phyloP scores from a whole-genome alignment of 352 stramenopile species.

The Pythium phragmiticola region DNA sequence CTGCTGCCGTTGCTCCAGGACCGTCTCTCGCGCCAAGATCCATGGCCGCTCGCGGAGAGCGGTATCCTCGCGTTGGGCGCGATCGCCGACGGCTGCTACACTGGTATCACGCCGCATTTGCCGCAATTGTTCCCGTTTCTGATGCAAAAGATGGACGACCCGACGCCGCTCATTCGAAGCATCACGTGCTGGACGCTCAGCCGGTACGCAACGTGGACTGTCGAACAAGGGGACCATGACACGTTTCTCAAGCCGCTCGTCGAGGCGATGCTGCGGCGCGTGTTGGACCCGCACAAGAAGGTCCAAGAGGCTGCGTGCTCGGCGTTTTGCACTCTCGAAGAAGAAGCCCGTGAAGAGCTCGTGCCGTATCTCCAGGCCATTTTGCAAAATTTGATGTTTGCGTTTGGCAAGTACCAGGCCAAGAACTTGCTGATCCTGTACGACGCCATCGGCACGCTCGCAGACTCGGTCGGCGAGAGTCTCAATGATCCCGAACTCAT shows the following conservation, averaged over 20 bases:
- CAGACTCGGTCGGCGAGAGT: conserved; percentile 91
- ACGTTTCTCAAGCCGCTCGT: conserved; percentile 68
- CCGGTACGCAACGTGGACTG: conserved; percentile 90
- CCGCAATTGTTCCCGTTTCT: conserved; percentile 94
- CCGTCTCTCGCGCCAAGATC: conserved; percentile 86
- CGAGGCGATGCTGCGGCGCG: conserved; percentile 85
- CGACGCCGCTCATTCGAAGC: conserved; percentile 88
- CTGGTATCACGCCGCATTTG: conserved; percentile 91
- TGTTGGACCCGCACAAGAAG: conserved; percentile 93
- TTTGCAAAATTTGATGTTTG: conserved; percentile 90
- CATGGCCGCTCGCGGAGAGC: conserved; percentile 94
- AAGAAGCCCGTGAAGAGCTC: conserved; percentile 92
- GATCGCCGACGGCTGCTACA: conserved; percentile 93
- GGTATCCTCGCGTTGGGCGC: conserved; percentile 95
- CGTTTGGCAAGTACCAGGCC: conserved; percentile 92
- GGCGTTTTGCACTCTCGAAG: conserved; percentile 93
- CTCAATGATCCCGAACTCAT: conserved; percentile 92
- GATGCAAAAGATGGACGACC: conserved; percentile 90
- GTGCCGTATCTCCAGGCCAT: conserved; percentile 92
- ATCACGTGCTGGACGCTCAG: conserved; percentile 95
- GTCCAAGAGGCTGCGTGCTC: conserved; percentile 95
- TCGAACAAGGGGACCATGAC: conserved; percentile 90
- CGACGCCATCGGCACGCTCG: conserved; percentile 95
- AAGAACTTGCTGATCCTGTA: conserved; percentile 96
- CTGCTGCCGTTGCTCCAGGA: conserved; percentile 92